Evolutionary conservation across 805 yeast species (phyloP), one percentile per base, ranked within the genome.

Genomic region (Sugiyamaella americana): DNA sequence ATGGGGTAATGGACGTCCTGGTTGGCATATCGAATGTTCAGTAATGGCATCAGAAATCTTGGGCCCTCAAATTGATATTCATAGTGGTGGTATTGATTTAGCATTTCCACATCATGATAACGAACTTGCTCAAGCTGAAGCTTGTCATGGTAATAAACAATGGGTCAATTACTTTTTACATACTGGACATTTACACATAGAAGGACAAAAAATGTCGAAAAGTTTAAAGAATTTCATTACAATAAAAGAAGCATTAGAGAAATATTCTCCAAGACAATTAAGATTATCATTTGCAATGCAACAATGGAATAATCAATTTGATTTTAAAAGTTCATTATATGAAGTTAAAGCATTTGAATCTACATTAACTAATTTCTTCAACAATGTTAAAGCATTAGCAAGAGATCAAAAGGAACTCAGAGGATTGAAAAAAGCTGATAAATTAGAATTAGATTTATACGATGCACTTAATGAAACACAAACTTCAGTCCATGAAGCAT

Each of bases 21-120:
- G 98, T 3, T 93, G 98, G 98, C 98, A 93, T 65, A 93, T 93
- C 64, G 98, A 93, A 69, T 93, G 98, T 75, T 88, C 97, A 5
- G 98, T 93, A 18, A 93, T 93, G 98, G 98, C 98, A 1, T 76
- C 88, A 44, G 95, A 88, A 56, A 75, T 89, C 40, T 74, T 85
- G 34, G 98, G 98, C 3, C 67, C 76, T 18, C 73, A 74, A 49
- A 84, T 93, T 75, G 98, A 93, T 66, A 87, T 93, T 55, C 98
- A 93, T 64, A 82, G 95, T 16, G 98, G 98, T 49, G 98, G 98
- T 54, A 80, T 93, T 46, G 98, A 93, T 69, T 75, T 93, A 60
- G 96, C 98, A 18, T 93, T 93, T 72, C 99, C 99, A 2, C 99
- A 93, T 65, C 99, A 93, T 68, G 99, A 93, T 66, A 93, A 93